phyloP scores from a whole-genome alignment of 768 basidiomycete genomes.

The Neoboletus brunneissimus region DNA sequence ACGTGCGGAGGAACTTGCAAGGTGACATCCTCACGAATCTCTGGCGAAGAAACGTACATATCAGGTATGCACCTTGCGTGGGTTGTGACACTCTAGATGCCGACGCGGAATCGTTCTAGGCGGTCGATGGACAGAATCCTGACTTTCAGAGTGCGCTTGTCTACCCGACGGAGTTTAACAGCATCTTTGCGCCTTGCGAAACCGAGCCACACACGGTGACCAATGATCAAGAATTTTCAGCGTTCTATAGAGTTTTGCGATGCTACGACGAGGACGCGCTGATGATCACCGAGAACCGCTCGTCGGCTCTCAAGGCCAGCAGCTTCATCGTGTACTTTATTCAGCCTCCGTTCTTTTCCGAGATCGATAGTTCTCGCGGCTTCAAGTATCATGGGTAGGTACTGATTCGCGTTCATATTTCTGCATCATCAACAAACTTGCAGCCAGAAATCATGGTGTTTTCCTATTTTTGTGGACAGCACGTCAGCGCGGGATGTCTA shows the following conservation, averaged over 20 bases:
- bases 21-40: background rate
- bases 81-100: background rate
- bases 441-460: background rate
- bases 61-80: background rate
- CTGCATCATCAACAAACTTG: background rate
- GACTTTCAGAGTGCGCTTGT: background rate
- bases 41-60: background rate
- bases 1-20: background rate
- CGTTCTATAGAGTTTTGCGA: background rate
- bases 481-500: too few relatives aligned
- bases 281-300: accelerated
- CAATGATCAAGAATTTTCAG: background rate
- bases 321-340: background rate
- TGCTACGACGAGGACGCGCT: background rate
- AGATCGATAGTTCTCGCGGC: background rate
- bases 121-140: background rate
- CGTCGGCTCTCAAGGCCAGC: background rate
- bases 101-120: background rate
- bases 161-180: background rate
- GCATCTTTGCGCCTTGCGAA: background rate
- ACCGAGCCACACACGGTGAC: background rate
- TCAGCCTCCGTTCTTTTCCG: background rate
- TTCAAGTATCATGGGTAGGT: background rate
- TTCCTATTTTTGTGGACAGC: too few relatives aligned
- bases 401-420: background rate